Percentiles rank a stretch among this genome's conserved stretches.
Conservation (phyloP, 2,329 filamentous ascomycete species). For the Alternaria brassicicola region DNA sequence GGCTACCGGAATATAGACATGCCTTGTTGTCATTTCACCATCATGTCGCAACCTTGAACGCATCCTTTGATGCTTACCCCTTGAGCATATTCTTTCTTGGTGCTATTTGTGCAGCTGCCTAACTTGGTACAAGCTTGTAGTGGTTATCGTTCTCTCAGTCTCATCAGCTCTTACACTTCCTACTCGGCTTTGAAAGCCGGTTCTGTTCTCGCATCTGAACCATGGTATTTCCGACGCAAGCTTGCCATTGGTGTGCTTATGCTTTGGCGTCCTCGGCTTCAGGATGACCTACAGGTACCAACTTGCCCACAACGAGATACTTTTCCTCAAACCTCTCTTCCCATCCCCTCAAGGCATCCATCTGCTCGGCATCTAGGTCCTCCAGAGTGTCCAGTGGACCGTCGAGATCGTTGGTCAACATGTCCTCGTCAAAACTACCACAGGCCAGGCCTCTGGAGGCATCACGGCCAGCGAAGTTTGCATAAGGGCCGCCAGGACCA, state of each 20-base stretch:
- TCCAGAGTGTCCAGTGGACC: conserved; percentile 79
- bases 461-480: conserved; percentile 94
- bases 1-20: neutral
- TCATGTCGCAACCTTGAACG: neutral
- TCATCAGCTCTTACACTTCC: neutral
- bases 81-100: neutral
- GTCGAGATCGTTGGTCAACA: conserved; percentile 90
- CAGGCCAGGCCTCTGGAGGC: conserved; percentile 85
- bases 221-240: neutral
- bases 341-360: conserved; percentile 87
- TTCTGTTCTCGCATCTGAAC: neutral
- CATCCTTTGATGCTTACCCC: neutral
- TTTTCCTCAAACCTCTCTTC: conserved; percentile 93
- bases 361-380: conserved; percentile 74
- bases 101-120: neutral
- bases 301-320: conserved; percentile 89
- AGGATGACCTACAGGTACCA: conserved; percentile 70
- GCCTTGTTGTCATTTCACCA: neutral
- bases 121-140: neutral
- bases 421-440: conserved; percentile 92
- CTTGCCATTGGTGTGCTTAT: neutral
- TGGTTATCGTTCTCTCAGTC: neutral
- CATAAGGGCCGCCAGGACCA: conserved; percentile 91
- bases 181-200: neutral
- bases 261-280: conserved; percentile 54